Conservation (phyloP, 768 basidiomycete genomes). For the Nidularia sp. region DNA sequence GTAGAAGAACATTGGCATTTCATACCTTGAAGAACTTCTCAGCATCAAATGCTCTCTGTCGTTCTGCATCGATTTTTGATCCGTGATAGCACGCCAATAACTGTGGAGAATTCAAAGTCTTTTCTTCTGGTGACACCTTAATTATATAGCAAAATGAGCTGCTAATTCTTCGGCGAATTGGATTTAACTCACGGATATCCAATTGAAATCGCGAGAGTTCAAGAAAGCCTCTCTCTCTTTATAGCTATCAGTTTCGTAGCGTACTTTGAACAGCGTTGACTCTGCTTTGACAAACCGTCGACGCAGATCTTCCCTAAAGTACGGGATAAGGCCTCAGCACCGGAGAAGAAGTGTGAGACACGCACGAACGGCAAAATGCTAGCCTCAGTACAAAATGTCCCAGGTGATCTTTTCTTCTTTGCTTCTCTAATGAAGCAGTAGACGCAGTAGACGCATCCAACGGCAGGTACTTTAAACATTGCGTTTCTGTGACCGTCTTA, state of each 20-base stretch:
- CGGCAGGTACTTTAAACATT: slow-evolving; percentile 75
- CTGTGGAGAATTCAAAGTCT: slow-evolving; percentile 24
- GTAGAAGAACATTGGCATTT: background rate
- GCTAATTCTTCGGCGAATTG: background rate
- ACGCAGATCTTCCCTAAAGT: slow-evolving; percentile 81
- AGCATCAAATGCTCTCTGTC: slow-evolving; percentile 27
- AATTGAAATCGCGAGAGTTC: slow-evolving; percentile 56
- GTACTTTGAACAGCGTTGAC: slow-evolving; percentile 73
- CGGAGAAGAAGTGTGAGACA: slow-evolving; percentile 11
- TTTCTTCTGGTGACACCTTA: slow-evolving; percentile 36
- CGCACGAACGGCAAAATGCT: slow-evolving; percentile 95
- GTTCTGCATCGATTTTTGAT: slow-evolving; percentile 27
- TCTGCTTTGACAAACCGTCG: slow-evolving; percentile 89
- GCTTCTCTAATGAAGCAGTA: slow-evolving; percentile 43
- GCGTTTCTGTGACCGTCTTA: slow-evolving; percentile 51
- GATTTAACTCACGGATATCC: slow-evolving; percentile 44
- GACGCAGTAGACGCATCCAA: slow-evolving; percentile 54
- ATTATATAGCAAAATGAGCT: too few relatives aligned
- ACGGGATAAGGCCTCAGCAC: background rate
- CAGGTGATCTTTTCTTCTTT: slow-evolving; percentile 81
- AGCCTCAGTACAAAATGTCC: slow-evolving; percentile 92
- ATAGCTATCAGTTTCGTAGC: slow-evolving; percentile 64
- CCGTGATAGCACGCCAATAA: slow-evolving; percentile 44
- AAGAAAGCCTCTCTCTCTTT: slow-evolving; percentile 68
- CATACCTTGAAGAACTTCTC: slow-evolving; percentile 79